A percentile compares a stretch with the other conserved stretches of the same genome.
Evolutionary conservation across 768 basidiomycete genomes (phyloP).

Genomic region (Boletales sp.): DNA sequence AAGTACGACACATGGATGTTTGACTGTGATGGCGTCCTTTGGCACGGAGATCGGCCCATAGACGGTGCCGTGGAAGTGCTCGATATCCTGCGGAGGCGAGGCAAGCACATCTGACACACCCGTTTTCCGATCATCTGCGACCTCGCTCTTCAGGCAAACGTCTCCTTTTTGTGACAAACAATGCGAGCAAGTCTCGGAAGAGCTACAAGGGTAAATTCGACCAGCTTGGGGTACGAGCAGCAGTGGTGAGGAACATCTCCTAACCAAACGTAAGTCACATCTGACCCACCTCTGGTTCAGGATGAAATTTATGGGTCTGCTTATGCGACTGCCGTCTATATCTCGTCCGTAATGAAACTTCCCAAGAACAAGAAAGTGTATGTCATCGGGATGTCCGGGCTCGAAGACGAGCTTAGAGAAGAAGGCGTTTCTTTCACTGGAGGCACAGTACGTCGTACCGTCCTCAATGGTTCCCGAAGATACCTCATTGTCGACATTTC

Average conservation of each 20-base stretch:
- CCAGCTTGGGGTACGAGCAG: slow-evolving; percentile 77
- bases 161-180: slow-evolving; percentile 94
- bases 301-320: slow-evolving; percentile 97
- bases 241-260: slow-evolving; percentile 58
- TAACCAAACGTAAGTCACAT: neutral
- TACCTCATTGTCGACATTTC: neutral
- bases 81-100: slow-evolving; percentile 61
- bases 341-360: slow-evolving; percentile 85
- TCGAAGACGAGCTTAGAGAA: slow-evolving; percentile 89
- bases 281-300: slow-evolving; percentile 38
- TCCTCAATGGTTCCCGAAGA: neutral
- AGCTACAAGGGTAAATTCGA: slow-evolving; percentile 92
- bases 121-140: neutral
- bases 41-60: slow-evolving; percentile 79
- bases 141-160: slow-evolving; percentile 54
- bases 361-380: slow-evolving; percentile 93
- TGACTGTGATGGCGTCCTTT: slow-evolving; percentile 95
- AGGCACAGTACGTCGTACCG: slow-evolving; percentile 64
- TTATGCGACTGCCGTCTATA: slow-evolving; percentile 78
- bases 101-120: slow-evolving; percentile 42
- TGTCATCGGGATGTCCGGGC: slow-evolving; percentile 86
- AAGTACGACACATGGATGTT: slow-evolving; percentile 93
- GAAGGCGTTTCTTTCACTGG: slow-evolving; percentile 82
- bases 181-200: slow-evolving; percentile 88
- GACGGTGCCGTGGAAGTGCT: slow-evolving; percentile 79